Percentiles rank a stretch among this genome's conserved stretches.
Evolutionary conservation across 305 asterid species (phyloP).

Genomic region (Fraxinus sp.): DNA sequence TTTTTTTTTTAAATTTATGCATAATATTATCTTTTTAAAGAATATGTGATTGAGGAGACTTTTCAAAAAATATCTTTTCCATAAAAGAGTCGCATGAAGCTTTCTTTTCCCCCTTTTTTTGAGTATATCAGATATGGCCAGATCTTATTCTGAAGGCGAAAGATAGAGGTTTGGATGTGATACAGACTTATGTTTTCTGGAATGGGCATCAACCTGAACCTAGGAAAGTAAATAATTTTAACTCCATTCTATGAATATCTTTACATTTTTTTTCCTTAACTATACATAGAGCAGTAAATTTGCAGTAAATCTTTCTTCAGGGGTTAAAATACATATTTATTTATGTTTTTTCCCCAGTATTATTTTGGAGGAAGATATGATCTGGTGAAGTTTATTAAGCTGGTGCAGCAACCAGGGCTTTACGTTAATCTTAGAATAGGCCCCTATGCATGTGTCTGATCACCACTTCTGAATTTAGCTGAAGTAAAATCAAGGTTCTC

Average conservation of each 20-base stretch:
- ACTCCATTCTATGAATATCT: not conserved
- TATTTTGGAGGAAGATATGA: conserved; percentile 91
- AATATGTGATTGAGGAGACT: too few species aligned
- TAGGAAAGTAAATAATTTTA: conserved; percentile 59
- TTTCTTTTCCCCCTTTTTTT: conserved; percentile 1
- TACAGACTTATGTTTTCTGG: conserved; percentile 97
- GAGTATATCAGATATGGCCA: conserved; percentile 89
- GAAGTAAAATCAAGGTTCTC: too few species aligned
- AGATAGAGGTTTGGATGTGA: conserved; percentile 94
- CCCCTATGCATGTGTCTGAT: conserved; percentile 78
- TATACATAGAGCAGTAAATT: not conserved
- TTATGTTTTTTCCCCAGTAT: conserved; percentile 42
- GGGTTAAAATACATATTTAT: conserved; percentile 11
- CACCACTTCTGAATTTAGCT: too few species aligned
- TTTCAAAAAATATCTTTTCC: not conserved
- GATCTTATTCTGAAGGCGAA: conserved; percentile 93
- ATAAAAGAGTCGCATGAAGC: not conserved
- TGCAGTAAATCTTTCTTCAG: not conserved
- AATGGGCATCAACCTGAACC: conserved; percentile 97
- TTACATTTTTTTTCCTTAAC: not conserved
- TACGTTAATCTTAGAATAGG: conserved; percentile 87
- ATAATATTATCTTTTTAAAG: too few species aligned
- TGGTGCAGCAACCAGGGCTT: conserved; percentile 80
- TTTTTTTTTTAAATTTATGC: too few species aligned
- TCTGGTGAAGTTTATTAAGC: conserved; percentile 82